Percentiles rank a stretch among this genome's conserved stretches.
Evolutionary conservation across 108 stramenopile species (phyloP).

Genomic region (Conticribra weissflogii): DNA sequence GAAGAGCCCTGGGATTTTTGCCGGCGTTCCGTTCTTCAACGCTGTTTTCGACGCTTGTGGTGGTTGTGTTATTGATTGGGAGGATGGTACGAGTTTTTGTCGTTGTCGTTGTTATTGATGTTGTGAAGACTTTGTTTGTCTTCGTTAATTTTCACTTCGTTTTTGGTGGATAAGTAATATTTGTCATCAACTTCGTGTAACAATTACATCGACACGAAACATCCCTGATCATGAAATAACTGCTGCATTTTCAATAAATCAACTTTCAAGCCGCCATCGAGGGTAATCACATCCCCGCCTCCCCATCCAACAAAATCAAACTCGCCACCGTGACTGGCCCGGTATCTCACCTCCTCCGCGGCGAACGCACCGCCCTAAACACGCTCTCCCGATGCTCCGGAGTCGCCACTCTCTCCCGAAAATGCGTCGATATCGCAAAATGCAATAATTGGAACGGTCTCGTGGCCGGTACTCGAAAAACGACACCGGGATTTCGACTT

Average conservation of each 20-base stretch:
- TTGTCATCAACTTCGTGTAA: no score
- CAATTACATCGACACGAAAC: no score
- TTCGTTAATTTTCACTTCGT: no score
- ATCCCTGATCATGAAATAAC: no score
- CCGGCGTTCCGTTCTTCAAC: slow-evolving; percentile 94
- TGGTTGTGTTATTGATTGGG: slow-evolving; percentile 87
- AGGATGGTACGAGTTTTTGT: slow-evolving; percentile 26
- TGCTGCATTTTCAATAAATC: no score
- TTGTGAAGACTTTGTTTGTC: no score
- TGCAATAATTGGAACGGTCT: slow-evolving; percentile 85
- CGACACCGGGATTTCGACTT: slow-evolving; percentile 97
- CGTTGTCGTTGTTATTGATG: no score
- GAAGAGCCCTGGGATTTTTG: slow-evolving; percentile 87
- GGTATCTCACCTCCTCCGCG: slow-evolving; percentile 85
- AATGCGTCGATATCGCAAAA: slow-evolving; percentile 60
- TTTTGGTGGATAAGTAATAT: no score
- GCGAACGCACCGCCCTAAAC: slow-evolving; percentile 97
- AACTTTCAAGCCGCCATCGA: slow-evolving; percentile 70
- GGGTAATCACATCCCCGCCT: slow-evolving; percentile 47
- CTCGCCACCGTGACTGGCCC: slow-evolving; percentile 93
- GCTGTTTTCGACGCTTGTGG: slow-evolving; percentile 80
- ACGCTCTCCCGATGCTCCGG: slow-evolving; percentile 93
- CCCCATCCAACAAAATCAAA: slow-evolving; percentile 59
- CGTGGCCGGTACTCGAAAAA: slow-evolving; percentile 98
- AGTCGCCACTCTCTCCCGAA: slow-evolving; percentile 85